These are phyloP conservation scores for Trametes sanguinea DNA, from an alignment of 768 basidiomycete species.

Conservation along the genomic window DNA sequence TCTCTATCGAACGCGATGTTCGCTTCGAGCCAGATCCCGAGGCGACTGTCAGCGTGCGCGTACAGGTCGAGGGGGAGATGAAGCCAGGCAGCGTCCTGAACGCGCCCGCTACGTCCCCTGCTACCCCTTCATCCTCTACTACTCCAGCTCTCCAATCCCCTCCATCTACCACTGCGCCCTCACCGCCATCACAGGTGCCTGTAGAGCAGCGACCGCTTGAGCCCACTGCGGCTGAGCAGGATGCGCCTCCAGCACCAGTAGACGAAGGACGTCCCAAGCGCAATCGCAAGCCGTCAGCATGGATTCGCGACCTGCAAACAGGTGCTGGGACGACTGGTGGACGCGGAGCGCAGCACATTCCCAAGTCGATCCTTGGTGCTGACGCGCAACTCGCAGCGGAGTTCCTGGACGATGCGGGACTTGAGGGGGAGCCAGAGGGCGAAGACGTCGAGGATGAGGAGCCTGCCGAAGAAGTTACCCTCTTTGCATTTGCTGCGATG, in stretches of 20 bases:
- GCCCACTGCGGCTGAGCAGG: not conserved
- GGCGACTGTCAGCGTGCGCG: not conserved
- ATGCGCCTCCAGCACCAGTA: not conserved
- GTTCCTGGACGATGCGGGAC: not conserved
- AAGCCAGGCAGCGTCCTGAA: not conserved
- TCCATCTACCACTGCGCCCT: too few species aligned
- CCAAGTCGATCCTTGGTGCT: not conserved
- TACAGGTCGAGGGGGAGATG: slow-evolving; percentile 10
- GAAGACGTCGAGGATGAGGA: not conserved
- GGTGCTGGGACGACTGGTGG: slow-evolving; percentile 2
- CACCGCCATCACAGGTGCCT: too few species aligned
- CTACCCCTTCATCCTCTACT: not conserved
- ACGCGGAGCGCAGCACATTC: slow-evolving; percentile 1
- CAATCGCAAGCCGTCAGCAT: not conserved
- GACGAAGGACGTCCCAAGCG: not conserved
- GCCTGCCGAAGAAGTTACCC: not conserved
- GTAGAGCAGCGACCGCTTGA: too few species aligned
- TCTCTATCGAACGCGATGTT: slow-evolving; percentile 11
- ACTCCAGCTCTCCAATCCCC: too few species aligned
- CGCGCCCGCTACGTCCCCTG: not conserved
- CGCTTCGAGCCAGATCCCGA: not conserved
- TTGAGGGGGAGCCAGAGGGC: not conserved
- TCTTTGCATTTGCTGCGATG: not conserved
- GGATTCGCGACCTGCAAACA: slow-evolving; percentile 1
- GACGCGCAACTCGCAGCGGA: not conserved